A percentile compares a stretch with the other conserved stretches of the same genome.
Evolutionary conservation across 164 flowering plant species (phyloP).

Genomic region (Macadamia integrifolia): DNA sequence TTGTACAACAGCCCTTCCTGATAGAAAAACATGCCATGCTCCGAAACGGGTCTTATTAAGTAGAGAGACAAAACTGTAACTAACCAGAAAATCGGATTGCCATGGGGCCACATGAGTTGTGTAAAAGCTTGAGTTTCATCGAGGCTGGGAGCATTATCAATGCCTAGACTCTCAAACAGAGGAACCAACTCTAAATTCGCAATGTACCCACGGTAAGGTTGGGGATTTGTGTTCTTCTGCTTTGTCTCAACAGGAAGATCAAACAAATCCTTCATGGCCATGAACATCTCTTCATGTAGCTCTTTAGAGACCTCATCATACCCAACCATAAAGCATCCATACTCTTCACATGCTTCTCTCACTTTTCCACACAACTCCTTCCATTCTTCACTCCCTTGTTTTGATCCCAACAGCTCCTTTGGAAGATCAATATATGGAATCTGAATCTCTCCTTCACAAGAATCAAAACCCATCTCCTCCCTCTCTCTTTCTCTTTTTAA

Average conservation of each 20-base stretch:
- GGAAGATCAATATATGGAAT: constrained; percentile 24
- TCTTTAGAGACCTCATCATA: constrained; percentile 18
- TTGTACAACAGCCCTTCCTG: too few species aligned
- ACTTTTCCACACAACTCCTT: constrained; percentile 15
- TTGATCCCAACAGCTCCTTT: not conserved
- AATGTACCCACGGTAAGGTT: constrained; percentile 38
- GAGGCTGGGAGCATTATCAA: constrained; percentile 26
- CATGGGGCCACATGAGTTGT: constrained; percentile 57
- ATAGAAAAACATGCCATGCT: too few species aligned
- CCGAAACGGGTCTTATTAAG: too few species aligned
- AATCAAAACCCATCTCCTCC: not conserved
- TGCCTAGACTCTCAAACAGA: constrained; percentile 44
- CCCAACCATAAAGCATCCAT: constrained; percentile 37
- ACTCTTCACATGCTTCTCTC: constrained; percentile 38
- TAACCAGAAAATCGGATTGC: constrained; percentile 46
- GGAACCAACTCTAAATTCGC: constrained; percentile 30
- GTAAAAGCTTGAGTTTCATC: constrained; percentile 30
- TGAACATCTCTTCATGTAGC: constrained; percentile 26
- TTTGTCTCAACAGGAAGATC: constrained; percentile 54
- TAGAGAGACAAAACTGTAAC: not conserved
- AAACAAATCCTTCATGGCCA: constrained; percentile 32
- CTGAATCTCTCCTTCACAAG: not conserved
- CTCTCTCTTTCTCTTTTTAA: not conserved
- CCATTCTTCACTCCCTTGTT: constrained; percentile 23
- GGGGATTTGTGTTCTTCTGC: constrained; percentile 26